Evolutionary conservation across 805 yeast species (phyloP), one percentile per base, ranked within the genome.

Genomic region (Danielia oregonensis): DNA sequence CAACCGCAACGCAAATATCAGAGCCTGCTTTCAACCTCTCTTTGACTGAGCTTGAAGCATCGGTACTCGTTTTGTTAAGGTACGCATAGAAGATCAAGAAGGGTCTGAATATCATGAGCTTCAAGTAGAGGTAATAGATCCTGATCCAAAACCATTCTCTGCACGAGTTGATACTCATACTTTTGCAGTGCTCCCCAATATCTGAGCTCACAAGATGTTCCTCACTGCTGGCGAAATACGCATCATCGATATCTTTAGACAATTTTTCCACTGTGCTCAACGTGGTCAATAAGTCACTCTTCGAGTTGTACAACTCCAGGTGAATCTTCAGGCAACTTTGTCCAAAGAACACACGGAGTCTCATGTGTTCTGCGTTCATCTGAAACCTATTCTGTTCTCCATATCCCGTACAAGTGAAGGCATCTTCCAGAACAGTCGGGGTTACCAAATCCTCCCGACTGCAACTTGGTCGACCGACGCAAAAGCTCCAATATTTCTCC

Each of bases 61-160:
- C n/a, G n/a, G n/a, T n/a, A n/a, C 23, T 35, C 14, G 46, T 32
- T 19, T 40, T 39, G 16, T 37, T 46, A 26, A 51, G 33, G 17
- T 51, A 51, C 1, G 49, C 56, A 33, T 42, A 37, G 29, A 43
- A 51, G 7, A 51, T 42, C 30, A 51, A 30, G 16, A 51, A 48
- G 18, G 56, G 56, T 14, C 55, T 25, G 40, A 36, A 49, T 15
- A 49, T 40, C 21, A 51, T 39, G 34, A 52, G 18, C 26, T 52
- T 49, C 25, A 52, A 26, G 24, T 52, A 52, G 9, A 52, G 35
- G 29, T 52, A 52, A 32, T 52, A 51, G 6, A 46, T 44, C 17
- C 54, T 26, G 11, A 52, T 52, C 57, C 57, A 52, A 25, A 51
- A 52, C 53, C 54, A 51, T 25, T 52, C 57, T 23, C 43, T 28